Base-by-base conservation (phyloP, 805 yeast species). In the Saturnispora ahearnii region DNA sequence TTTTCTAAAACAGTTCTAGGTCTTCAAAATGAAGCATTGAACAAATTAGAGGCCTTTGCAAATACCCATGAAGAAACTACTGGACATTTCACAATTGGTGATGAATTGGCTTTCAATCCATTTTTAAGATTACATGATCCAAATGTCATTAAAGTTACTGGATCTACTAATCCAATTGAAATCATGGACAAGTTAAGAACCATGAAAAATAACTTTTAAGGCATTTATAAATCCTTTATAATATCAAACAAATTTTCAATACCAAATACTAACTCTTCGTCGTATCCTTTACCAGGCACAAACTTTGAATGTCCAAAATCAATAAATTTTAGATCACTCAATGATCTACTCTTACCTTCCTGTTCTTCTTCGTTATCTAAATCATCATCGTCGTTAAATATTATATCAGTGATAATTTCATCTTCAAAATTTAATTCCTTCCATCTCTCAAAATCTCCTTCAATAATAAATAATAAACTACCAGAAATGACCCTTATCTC, bases 271-370 rank as follows among this genome's bases (percentile, higher is more conserved):
- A 82, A 67, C 59, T 86, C 84, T 43, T 78, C 85, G 63, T 89
- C 97, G 18, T 76, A 76, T 0, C 89, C 88, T 51, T 73, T 51
- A 0, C 84, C 86, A 0, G 81, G 80, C 0, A 75, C 72, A 51
- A 76, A 67, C 53, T 69, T 76, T 0, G 96, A 78, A 62, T 93
- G 98, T 1, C 97, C 97, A 70, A 93, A 89, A 65, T 93, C 99
- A 6, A 93, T 88, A 45, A 90, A 59, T 36, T 79, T 74, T 47
- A 88, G 67, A 5, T 77, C 67, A 53, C 90, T 82, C 45, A 87
- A 62, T 0, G 74, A 70, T 1, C 63, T 50, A 1, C 66, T 70
- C 1, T 62, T 71, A 2, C 7, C 62, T 3, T 57, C 57, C 18
- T 18, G 18, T 1, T 50, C 59, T 5, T 64, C 70, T 4, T 56